Conservation (phyloP, 371 early-diverging fungal genomes). For the Sporodiniella umbellata region DNA sequence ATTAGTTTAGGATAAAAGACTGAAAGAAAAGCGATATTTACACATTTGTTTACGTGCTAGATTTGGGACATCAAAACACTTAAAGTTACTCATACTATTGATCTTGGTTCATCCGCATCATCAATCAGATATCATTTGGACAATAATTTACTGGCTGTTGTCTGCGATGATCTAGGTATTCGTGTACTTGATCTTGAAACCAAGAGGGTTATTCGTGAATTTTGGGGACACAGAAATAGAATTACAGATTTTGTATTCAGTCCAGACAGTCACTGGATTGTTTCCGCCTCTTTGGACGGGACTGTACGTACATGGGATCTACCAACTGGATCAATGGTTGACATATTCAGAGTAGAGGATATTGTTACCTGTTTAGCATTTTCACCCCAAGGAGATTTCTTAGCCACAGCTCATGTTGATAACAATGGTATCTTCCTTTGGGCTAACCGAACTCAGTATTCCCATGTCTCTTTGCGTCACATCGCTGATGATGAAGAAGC, state of each 20-base stretch:
- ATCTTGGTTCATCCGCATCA: slow-evolving; percentile 70
- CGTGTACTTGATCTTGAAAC: slow-evolving; percentile 87
- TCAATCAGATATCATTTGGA: slow-evolving; percentile 63
- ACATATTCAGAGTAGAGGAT: slow-evolving; percentile 72
- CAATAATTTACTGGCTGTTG: slow-evolving; percentile 78
- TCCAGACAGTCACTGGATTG: slow-evolving; percentile 91
- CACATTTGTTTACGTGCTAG: slow-evolving; percentile 22
- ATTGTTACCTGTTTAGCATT: slow-evolving; percentile 83
- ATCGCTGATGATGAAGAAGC: slow-evolving; percentile 61
- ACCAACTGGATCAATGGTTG: slow-evolving; percentile 86
- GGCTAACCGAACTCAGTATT: slow-evolving; percentile 81
- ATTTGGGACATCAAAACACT: slow-evolving; percentile 82
- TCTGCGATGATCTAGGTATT: slow-evolving; percentile 82
- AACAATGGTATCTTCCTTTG: slow-evolving; percentile 90
- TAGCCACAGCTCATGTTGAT: slow-evolving; percentile 91
- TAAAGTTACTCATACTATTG: slow-evolving; percentile 58
- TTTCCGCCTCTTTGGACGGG: slow-evolving; percentile 79
- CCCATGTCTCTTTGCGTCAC: slow-evolving; percentile 60
- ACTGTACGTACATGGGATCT: slow-evolving; percentile 95
- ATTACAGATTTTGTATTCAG: slow-evolving; percentile 89
- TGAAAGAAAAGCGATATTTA: not conserved
- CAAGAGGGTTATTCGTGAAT: slow-evolving; percentile 77
- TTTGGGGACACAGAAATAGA: slow-evolving; percentile 82
- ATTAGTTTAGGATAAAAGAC: no score
- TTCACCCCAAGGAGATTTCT: slow-evolving; percentile 87